A percentile compares a stretch with the other conserved stretches of the same genome.
Evolutionary conservation across 306 rosid genomes (phyloP).

Genomic region (Luffa acutangula): DNA sequence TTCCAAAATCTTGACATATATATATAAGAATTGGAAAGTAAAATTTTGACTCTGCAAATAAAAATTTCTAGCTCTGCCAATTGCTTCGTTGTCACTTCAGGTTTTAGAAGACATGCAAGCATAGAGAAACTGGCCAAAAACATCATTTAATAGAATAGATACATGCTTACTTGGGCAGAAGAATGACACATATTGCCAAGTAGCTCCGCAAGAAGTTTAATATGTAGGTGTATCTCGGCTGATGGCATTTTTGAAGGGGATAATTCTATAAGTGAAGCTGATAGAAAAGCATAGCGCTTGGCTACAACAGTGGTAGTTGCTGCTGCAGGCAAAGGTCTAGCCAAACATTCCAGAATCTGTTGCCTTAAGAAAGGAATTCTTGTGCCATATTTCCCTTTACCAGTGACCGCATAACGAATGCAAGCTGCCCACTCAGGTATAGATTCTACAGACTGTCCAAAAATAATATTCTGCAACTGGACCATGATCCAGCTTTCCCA

Average conservation of each 20-base stretch:
- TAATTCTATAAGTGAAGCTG: conserved; percentile 86
- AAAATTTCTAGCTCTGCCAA: not conserved
- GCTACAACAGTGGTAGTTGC: conserved; percentile 80
- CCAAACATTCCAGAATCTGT: conserved; percentile 75
- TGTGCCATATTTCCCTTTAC: conserved; percentile 92
- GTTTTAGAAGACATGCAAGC: conserved; percentile 1
- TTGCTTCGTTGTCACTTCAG: not conserved
- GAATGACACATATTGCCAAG: conserved; percentile 89
- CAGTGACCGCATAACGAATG: conserved; percentile 91
- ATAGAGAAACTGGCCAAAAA: not conserved
- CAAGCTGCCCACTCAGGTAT: conserved; percentile 97
- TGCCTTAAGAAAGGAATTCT: conserved; percentile 84
- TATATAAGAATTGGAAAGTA: no score
- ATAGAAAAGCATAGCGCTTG: conserved; percentile 88
- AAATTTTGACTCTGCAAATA: not conserved
- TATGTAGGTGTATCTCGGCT: conserved; percentile 67
- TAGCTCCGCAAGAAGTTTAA: conserved; percentile 71
- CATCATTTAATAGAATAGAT: not conserved
- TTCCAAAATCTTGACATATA: not conserved
- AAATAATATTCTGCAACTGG: conserved; percentile 73
- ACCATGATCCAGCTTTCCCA: conserved; percentile 89
- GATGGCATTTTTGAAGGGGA: conserved; percentile 82
- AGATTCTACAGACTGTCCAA: conserved; percentile 86
- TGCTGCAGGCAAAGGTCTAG: conserved; percentile 63
- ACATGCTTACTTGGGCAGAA: conserved; percentile 82